Evolutionary conservation across 768 basidiomycete species (phyloP).

Genomic region (Russula compacta): DNA sequence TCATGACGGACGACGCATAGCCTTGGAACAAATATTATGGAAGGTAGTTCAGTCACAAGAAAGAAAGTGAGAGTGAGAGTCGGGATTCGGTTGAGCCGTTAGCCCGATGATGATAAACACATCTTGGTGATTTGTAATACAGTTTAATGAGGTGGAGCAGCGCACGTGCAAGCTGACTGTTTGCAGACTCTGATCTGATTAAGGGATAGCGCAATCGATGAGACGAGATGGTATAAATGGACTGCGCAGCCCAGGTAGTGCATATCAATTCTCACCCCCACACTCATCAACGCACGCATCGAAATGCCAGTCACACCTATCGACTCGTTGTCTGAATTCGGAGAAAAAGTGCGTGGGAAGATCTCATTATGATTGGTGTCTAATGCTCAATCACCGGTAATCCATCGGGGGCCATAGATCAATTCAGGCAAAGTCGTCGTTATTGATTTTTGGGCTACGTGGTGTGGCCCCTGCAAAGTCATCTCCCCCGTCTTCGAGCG

Average conservation of each 20-base stretch:
- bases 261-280: neutral
- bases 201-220: neutral
- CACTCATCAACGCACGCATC: neutral
- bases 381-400: neutral
- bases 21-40: neutral
- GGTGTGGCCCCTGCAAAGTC: constrained; percentile 63
- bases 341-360: constrained; percentile 31
- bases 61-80: too few species aligned
- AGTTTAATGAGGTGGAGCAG: too few species aligned
- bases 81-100: too few species aligned
- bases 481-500: constrained; percentile 61
- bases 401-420: constrained; percentile 30
- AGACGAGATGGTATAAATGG: neutral
- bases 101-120: too few species aligned
- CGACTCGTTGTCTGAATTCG: neutral
- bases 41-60: too few species aligned
- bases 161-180: neutral
- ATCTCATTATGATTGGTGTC: neutral
- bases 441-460: constrained; percentile 71
- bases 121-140: neutral
- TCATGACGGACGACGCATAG: constrained; percentile 90
- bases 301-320: neutral
- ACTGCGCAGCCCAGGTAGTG: neutral
- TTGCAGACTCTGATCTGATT: neutral
- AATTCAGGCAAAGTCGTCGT: constrained; percentile 38